Conservation (phyloP, 495 filamentous ascomycete genomes). For the Podospora appendiculata region DNA sequence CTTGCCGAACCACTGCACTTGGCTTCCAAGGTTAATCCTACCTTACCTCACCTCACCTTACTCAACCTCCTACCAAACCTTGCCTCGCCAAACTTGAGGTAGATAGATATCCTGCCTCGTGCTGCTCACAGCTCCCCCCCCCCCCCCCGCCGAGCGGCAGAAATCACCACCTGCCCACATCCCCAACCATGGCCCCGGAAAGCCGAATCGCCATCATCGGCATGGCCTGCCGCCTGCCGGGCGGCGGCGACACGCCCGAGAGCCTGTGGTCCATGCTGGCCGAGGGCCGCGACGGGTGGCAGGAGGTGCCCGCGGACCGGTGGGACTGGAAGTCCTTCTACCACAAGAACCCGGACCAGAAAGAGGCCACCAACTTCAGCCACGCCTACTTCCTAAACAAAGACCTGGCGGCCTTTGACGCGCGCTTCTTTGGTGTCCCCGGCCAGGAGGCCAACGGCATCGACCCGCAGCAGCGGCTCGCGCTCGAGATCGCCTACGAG, state of each 20-base stretch:
- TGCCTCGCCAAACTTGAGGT: not conserved
- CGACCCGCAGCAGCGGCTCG: conserved; percentile 71
- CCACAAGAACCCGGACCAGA: conserved; percentile 17
- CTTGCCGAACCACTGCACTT: too few relatives aligned
- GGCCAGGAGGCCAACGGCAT: conserved; percentile 46
- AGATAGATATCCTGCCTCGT: not conserved
- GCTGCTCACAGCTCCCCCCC: not conserved
- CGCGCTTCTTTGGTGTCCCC: conserved; percentile 49
- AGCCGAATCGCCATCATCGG: conserved; percentile 27
- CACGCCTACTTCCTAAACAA: conserved; percentile 28
- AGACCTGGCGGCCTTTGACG: conserved; percentile 41
- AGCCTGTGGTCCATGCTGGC: not conserved
- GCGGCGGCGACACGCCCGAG: conserved; percentile 13
- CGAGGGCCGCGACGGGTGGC: conserved; percentile 18
- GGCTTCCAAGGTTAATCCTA: too few relatives aligned
- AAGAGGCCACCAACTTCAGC: conserved; percentile 2
- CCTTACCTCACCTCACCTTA: too few relatives aligned
- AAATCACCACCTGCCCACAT: not conserved
- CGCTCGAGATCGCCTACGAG: conserved; percentile 69
- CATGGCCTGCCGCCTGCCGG: conserved; percentile 28
- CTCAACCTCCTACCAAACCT: too few relatives aligned
- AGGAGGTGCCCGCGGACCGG: conserved; percentile 20
- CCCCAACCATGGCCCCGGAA: not conserved
- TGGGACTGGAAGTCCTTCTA: conserved; percentile 25
- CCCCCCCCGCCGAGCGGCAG: not conserved